A percentile compares a stretch with the other conserved stretches of the same genome.
Evolutionary conservation across 371 early-diverging fungal species (phyloP).

Genomic region (Nematocida minor): DNA sequence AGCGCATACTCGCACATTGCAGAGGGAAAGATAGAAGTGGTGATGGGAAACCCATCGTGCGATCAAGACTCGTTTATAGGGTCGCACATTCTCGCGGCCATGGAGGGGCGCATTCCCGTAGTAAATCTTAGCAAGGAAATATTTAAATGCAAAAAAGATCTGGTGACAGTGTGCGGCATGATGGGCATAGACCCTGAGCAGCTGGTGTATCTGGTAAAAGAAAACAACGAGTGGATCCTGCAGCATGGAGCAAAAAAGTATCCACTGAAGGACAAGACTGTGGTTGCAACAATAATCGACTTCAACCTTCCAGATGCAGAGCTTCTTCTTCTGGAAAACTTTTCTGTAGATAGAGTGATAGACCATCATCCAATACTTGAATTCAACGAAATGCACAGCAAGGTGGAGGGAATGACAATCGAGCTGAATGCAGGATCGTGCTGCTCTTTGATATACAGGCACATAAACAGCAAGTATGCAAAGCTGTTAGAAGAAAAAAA

Average conservation of each 20-base stretch:
- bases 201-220: slow-evolving; percentile 59
- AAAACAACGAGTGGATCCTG: not conserved
- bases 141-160: slow-evolving; percentile 61
- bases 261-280: not conserved
- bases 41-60: slow-evolving; percentile 63
- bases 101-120: slow-evolving; percentile 58
- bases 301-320: slow-evolving; percentile 26
- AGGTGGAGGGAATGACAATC: slow-evolving; percentile 1
- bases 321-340: not conserved
- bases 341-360: slow-evolving; percentile 22
- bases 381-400: not conserved
- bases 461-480: not conserved
- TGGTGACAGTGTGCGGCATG: slow-evolving; percentile 48
- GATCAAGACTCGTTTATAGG: slow-evolving; percentile 64
- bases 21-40: slow-evolving; percentile 30
- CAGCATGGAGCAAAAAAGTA: not conserved
- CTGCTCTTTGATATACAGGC: slow-evolving; percentile 32
- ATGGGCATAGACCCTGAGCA: slow-evolving; percentile 55
- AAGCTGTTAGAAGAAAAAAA: not conserved
- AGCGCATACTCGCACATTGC: slow-evolving; percentile 17
- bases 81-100: slow-evolving; percentile 57
- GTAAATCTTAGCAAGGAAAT: slow-evolving; percentile 61
- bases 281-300: not conserved
- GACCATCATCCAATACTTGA: slow-evolving; percentile 41
- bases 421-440: slow-evolving; percentile 36